Evolutionary conservation across 768 basidiomycete species (phyloP).

Genomic region (Russula sp.): DNA sequence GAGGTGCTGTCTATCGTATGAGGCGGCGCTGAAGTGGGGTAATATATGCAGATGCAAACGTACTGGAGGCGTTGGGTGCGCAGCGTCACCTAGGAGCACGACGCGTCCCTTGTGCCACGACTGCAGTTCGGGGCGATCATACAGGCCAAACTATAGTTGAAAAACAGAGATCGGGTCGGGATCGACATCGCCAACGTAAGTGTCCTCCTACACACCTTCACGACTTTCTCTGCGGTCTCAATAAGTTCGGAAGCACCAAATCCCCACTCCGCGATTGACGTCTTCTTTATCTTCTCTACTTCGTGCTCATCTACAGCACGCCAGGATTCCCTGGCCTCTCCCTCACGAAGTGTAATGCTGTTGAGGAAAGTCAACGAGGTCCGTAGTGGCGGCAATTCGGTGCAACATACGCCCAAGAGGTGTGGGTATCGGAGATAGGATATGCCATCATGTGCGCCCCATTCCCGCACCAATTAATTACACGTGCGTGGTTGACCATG

Average conservation of each 20-base stretch:
- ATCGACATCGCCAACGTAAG: not conserved
- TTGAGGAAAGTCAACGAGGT: not conserved
- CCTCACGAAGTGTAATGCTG: conserved; percentile 33
- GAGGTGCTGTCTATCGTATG: conserved; percentile 31
- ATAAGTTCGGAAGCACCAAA: conserved; percentile 26
- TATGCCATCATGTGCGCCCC: conserved; percentile 34
- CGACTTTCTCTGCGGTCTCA: conserved; percentile 22
- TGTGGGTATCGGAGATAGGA: conserved; percentile 27
- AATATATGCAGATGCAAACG: conserved; percentile 5
- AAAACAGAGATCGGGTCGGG: too few relatives aligned
- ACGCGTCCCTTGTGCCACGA: conserved; percentile 38
- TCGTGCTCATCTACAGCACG: conserved; percentile 30
- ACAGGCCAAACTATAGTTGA: conserved; percentile 33
- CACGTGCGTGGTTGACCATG: conserved; percentile 18
- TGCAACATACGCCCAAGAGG: conserved; percentile 34
- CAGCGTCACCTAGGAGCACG: conserved; percentile 39
- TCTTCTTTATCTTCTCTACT: conserved; percentile 24
- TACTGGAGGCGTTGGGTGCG: conserved; percentile 41
- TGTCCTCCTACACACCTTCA: conserved; percentile 26
- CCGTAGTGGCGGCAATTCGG: not conserved
- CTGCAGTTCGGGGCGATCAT: conserved; percentile 36
- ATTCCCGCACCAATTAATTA: conserved; percentile 33
- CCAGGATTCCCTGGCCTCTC: conserved; percentile 37
- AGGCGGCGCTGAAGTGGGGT: not conserved
- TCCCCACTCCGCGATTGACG: conserved; percentile 24